These are phyloP conservation scores for Paragyromitra xinjiangensis DNA, from an alignment of 495 filamentous ascomycete genomes.

Conservation along the genomic window DNA sequence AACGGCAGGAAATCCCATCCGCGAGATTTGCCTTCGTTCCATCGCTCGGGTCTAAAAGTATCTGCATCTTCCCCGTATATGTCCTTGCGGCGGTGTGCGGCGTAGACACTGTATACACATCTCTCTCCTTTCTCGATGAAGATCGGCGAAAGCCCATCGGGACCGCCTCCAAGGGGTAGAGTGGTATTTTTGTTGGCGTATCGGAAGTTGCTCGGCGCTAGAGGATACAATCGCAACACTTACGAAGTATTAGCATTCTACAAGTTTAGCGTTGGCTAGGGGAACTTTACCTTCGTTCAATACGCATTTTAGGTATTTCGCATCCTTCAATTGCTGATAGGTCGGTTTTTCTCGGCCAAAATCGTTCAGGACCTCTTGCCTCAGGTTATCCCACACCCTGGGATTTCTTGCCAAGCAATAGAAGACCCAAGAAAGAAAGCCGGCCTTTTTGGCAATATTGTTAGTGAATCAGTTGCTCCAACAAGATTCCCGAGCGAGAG, in stretches of 20 bases:
- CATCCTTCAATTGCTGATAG: constrained; percentile 56
- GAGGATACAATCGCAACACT: constrained; percentile 61
- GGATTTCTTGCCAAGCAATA: constrained; percentile 62
- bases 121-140: constrained; percentile 62
- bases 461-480: neutral
- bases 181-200: constrained; percentile 63
- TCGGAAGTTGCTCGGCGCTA: constrained; percentile 60
- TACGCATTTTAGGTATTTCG: constrained; percentile 61
- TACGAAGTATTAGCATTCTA: constrained; percentile 61
- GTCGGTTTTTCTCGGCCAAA: constrained; percentile 53
- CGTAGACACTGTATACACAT: constrained; percentile 62
- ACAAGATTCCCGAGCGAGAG: neutral
- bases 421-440: constrained; percentile 66
- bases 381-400: constrained; percentile 58
- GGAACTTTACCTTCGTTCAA: constrained; percentile 50
- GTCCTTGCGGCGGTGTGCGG: constrained; percentile 67
- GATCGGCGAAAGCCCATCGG: constrained; percentile 64
- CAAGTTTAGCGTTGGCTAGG: neutral
- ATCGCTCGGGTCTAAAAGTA: constrained; percentile 69
- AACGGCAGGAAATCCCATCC: constrained; percentile 69
- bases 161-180: constrained; percentile 66
- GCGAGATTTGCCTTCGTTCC: constrained; percentile 61
- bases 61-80: constrained; percentile 67
- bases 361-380: constrained; percentile 58
- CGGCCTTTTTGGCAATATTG: constrained; percentile 58